Conservation (phyloP, 345 rosid species). For the Eucalyptus pauciflora region DNA sequence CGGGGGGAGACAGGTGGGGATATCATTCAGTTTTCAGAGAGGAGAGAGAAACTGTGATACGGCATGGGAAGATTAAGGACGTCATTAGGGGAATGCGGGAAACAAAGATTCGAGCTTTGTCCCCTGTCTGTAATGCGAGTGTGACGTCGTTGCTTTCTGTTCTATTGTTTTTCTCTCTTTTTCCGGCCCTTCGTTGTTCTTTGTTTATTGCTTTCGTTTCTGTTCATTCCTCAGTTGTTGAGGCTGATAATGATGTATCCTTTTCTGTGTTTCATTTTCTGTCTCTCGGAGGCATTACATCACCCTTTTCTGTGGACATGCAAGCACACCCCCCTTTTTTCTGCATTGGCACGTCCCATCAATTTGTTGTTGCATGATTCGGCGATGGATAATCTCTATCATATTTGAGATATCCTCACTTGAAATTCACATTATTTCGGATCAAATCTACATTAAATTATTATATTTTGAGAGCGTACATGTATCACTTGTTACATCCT, state of each 20-base stretch:
- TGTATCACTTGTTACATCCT: neutral
- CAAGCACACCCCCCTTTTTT: neutral
- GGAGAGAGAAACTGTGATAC: neutral
- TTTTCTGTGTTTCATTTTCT: neutral
- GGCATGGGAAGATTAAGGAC: neutral
- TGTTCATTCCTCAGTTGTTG: neutral
- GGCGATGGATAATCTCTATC: neutral
- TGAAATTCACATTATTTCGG: accelerated
- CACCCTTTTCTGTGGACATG: neutral
- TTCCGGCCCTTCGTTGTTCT: neutral
- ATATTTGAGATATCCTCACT: neutral
- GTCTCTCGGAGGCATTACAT: neutral
- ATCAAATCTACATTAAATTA: neutral
- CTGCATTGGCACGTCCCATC: neutral
- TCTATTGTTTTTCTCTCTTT: neutral
- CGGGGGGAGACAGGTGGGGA: neutral
- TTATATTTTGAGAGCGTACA: neutral
- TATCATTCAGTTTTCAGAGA: neutral
- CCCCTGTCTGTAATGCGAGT: neutral
- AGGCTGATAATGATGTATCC: neutral
- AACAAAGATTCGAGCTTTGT: neutral
- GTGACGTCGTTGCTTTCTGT: neutral
- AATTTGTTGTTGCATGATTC: neutral
- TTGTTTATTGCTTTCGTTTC: neutral
- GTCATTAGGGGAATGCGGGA: neutral